Evolutionary conservation across 176 grass and related monocot species (phyloP).

Genomic region (Carex cristatella): DNA sequence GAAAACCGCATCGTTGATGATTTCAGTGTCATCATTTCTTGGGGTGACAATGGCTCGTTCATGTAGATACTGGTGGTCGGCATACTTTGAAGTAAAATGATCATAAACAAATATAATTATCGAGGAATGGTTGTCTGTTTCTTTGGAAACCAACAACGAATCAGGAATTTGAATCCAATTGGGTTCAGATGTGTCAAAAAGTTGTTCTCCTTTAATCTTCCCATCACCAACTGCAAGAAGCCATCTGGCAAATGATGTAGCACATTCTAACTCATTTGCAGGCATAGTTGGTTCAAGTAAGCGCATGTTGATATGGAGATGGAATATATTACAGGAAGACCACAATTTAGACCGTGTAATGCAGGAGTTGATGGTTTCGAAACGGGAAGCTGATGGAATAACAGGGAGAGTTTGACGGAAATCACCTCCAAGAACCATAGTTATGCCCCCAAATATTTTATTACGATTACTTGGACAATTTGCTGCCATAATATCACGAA

Average conservation of each 20-base stretch:
- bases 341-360: neutral
- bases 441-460: too few species aligned
- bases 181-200: neutral
- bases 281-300: neutral
- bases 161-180: neutral
- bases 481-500: too few species aligned
- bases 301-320: neutral
- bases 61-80: neutral
- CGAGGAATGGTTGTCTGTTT: too few species aligned
- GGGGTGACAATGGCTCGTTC: neutral
- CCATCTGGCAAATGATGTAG: neutral
- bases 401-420: neutral
- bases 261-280: neutral
- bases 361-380: neutral
- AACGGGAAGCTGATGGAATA: neutral
- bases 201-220: neutral
- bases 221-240: neutral
- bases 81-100: neutral
- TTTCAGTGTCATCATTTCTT: neutral
- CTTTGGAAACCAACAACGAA: neutral
- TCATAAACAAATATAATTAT: neutral
- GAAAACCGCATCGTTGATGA: neutral
- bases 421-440: neutral
- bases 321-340: neutral
- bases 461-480: too few species aligned